phyloP scores from a whole-genome alignment of 225 moss, liverwort and hornwort species.

The Takakia lepidozioides region DNA sequence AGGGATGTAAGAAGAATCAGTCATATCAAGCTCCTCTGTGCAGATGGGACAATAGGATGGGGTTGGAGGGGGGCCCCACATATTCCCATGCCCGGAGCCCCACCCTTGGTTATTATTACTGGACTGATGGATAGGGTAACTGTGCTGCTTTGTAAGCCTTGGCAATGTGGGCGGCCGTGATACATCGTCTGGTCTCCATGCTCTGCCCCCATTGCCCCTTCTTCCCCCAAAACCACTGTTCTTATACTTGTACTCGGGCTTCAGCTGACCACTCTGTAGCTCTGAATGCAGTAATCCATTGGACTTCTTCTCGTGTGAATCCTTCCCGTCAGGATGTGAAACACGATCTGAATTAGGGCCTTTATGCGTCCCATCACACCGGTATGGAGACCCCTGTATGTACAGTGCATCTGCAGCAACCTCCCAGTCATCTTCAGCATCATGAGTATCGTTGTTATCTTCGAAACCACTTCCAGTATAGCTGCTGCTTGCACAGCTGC shows the following conservation, averaged over 20 bases:
- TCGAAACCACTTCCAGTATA: conserved; percentile 59
- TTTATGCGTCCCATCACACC: conserved; percentile 38
- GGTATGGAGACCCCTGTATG: conserved; percentile 46
- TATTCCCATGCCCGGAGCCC: conserved; percentile 52
- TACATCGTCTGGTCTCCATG: conserved; percentile 88
- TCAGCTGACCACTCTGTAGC: conserved; percentile 45
- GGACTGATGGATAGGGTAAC: conserved; percentile 46
- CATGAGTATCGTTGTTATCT: conserved; percentile 53
- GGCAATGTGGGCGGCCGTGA: conserved; percentile 83
- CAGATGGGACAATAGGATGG: conserved; percentile 89
- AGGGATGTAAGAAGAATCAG: conserved; percentile 78
- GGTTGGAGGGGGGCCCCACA: conserved; percentile 72
- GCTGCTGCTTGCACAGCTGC: conserved; percentile 58
- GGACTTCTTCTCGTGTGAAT: conserved; percentile 44
- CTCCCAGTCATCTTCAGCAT: conserved; percentile 88
- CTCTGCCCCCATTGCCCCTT: conserved; percentile 65
- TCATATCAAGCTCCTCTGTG: conserved; percentile 84
- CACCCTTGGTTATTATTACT: conserved; percentile 47
- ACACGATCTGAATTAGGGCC: conserved; percentile 25
- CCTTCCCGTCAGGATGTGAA: conserved; percentile 28
- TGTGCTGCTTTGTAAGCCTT: conserved; percentile 67
- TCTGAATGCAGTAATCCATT: conserved; percentile 30
- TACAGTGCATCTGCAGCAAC: conserved; percentile 80
- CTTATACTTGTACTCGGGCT: conserved; percentile 79
- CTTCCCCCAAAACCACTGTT: conserved; percentile 55